Percentiles rank a stretch among this genome's conserved stretches.
These are phyloP conservation scores for Nitzschia putrida DNA, from an alignment of 108 stramenopile genomes.

Conservation along the genomic window DNA sequence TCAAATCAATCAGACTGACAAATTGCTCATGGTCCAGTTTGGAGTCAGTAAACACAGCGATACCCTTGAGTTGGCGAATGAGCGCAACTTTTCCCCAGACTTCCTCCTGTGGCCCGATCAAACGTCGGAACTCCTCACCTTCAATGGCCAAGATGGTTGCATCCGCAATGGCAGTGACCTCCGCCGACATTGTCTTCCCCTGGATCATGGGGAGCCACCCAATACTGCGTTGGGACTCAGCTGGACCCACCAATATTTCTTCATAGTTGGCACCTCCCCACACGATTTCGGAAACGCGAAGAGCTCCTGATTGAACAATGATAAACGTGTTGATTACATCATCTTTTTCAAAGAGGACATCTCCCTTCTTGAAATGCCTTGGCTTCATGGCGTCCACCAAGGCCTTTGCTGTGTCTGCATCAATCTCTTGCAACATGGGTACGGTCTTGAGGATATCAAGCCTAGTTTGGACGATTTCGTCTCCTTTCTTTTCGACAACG, in stretches of 20 bases:
- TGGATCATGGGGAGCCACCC: constrained; percentile 46
- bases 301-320: constrained; percentile 67
- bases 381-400: constrained; percentile 5
- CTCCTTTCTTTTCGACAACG: constrained; percentile 1
- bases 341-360: constrained; percentile 40
- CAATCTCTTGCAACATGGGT: constrained; percentile 27
- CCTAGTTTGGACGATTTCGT: background rate
- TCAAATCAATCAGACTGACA: constrained; percentile 39
- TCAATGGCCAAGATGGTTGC: constrained; percentile 17
- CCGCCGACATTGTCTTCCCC: constrained; percentile 14
- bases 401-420: background rate
- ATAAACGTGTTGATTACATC: constrained; percentile 60
- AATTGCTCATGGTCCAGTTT: constrained; percentile 52
- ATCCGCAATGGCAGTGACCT: constrained; percentile 27
- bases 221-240: constrained; percentile 17
- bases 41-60: constrained; percentile 49
- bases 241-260: constrained; percentile 51
- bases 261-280: constrained; percentile 52
- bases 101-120: constrained; percentile 5
- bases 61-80: constrained; percentile 28
- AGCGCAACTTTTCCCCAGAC: background rate
- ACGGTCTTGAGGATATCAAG: background rate
- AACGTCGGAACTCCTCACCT: constrained; percentile 33
- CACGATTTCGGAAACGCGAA: constrained; percentile 45
- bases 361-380: background rate